Evolutionary conservation across 495 filamentous ascomycete species (phyloP).

Genomic region (Aspergillus campestris): DNA sequence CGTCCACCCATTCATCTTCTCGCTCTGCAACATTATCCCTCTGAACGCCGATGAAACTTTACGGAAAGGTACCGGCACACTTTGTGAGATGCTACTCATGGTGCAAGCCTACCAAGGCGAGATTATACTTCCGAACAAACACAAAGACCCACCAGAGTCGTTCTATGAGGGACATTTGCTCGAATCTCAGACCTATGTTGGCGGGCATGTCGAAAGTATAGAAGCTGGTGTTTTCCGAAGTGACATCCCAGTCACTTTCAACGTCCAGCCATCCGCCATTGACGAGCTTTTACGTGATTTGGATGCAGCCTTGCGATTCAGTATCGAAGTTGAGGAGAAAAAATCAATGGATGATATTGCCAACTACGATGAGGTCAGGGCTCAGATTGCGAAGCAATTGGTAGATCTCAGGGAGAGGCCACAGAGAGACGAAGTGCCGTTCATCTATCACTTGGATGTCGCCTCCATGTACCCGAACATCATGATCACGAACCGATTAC

Average conservation of each 20-base stretch:
- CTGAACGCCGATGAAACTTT: conserved; percentile 87
- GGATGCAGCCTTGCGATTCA: conserved; percentile 86
- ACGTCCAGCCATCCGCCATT: conserved; percentile 73
- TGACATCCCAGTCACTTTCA: conserved; percentile 91
- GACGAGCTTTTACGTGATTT: conserved; percentile 83
- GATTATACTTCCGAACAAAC: conserved; percentile 94
- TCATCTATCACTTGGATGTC: conserved; percentile 97
- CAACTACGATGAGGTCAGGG: conserved; percentile 90
- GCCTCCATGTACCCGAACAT: conserved; percentile 99
- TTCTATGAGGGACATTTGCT: conserved; percentile 97
- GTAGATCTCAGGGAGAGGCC: conserved; percentile 70
- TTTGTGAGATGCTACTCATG: conserved; percentile 99
- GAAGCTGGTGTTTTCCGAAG: conserved; percentile 95
- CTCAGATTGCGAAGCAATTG: conserved; percentile 68
- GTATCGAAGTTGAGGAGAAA: conserved; percentile 88
- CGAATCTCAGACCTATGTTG: conserved; percentile 96
- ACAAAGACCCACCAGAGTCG: conserved; percentile 78
- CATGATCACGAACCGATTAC: conserved; percentile 97
- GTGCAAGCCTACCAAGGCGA: conserved; percentile 90
- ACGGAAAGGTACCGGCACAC: conserved; percentile 90
- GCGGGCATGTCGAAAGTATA: conserved; percentile 98
- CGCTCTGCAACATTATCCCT: conserved; percentile 91
- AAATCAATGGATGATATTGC: conserved; percentile 83
- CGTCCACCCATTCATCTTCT: conserved; percentile 98
- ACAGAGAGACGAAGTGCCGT: conserved; percentile 70